Percentiles rank a stretch among this genome's conserved stretches.
Conservation (phyloP, 139 green algal species). For the Coelastrella sp. region DNA sequence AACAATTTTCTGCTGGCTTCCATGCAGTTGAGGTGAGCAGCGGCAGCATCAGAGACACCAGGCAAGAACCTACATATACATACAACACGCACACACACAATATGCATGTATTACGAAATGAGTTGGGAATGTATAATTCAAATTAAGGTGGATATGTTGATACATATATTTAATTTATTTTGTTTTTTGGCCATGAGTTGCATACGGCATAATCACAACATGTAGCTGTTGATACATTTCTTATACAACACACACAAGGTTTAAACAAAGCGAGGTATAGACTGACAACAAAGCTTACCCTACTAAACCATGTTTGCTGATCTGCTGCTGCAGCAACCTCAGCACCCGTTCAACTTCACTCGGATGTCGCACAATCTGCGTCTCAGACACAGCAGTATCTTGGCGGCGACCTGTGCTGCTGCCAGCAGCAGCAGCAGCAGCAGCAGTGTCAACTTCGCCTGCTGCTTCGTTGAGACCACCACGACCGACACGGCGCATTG, state of each 20-base stretch:
- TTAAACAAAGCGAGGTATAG: no score
- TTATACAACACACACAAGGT: no score
- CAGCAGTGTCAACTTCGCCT: neutral
- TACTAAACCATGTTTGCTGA: neutral
- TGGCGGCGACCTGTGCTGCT: neutral
- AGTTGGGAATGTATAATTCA: no score
- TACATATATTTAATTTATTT: no score
- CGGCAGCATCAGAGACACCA: constrained; percentile 52
- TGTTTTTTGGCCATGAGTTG: no score
- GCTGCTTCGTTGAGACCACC: constrained; percentile 69
- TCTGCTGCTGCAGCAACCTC: constrained; percentile 57
- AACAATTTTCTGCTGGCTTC: constrained; percentile 79
- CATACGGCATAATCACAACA: no score
- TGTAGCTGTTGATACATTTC: no score
- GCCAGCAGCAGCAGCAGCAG: constrained; percentile 1
- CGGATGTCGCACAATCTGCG: constrained; percentile 68
- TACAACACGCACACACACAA: neutral
- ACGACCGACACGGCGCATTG: constrained; percentile 53
- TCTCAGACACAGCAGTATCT: constrained; percentile 51
- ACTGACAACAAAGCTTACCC: no score
- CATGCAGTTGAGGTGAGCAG: constrained; percentile 70
- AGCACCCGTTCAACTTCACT: constrained; percentile 77
- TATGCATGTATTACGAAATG: no score
- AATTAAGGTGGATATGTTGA: no score
- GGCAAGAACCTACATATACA: constrained; percentile 31